Evolutionary conservation across 495 filamentous ascomycete species (phyloP).

Genomic region (Aspergillus hancockii): DNA sequence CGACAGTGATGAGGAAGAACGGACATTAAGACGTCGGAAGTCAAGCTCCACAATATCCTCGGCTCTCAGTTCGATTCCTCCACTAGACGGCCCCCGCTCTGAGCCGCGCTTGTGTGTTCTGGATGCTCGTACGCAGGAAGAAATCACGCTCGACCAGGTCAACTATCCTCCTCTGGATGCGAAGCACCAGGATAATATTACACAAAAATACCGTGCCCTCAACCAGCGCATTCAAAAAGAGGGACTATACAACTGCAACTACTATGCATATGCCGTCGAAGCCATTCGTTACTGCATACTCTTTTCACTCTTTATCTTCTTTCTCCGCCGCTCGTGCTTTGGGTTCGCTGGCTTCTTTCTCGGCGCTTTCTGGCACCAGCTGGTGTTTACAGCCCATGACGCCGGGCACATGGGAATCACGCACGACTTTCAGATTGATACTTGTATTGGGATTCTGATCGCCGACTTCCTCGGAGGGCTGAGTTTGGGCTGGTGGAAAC

Average conservation of each 20-base stretch:
- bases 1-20: too few relatives aligned
- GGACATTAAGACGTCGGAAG: too few relatives aligned
- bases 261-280: constrained; percentile 61
- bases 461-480: constrained; percentile 89
- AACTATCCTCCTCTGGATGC: constrained; percentile 75
- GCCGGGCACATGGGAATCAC: constrained; percentile 98
- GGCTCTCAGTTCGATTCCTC: too few relatives aligned
- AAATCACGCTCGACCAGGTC: constrained; percentile 65
- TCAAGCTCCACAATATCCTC: too few relatives aligned
- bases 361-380: constrained; percentile 91
- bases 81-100: too few relatives aligned
- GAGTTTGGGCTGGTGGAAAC: constrained; percentile 95
- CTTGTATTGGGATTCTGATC: constrained; percentile 83
- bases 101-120: constrained; percentile 32
- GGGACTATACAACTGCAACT: constrained; percentile 78
- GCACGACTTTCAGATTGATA: constrained; percentile 81
- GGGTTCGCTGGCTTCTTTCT: constrained; percentile 61
- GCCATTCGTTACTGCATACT: too few relatives aligned
- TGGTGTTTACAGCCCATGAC: constrained; percentile 94
- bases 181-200: constrained; percentile 67
- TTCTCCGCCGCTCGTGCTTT: too few relatives aligned
- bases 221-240: constrained; percentile 65
- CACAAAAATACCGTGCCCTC: constrained; percentile 70
- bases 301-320: too few relatives aligned
- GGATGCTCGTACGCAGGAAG: constrained; percentile 65